Base-by-base conservation (phyloP, 345 rosid genomes). In the Diplotaxis tenuifolia region DNA sequence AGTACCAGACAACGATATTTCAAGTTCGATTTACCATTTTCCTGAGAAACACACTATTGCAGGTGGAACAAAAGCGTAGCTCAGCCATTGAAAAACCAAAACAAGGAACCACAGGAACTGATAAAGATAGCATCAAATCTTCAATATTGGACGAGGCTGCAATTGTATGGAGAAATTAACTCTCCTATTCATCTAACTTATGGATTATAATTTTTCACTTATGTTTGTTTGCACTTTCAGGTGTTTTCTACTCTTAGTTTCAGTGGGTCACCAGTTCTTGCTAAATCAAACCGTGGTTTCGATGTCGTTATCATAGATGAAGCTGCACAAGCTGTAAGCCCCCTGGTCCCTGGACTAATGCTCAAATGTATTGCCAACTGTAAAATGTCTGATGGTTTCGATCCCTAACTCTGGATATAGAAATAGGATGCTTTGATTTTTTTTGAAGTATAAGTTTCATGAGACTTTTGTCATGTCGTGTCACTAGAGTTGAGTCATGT, bases 281-380 rank as follows among this genome's bases (percentile, higher is more conserved):
- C 88, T 62, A 92, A 87, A 81, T 67, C 80, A 65, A 88, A 47
- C 62, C 88, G 84, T 62, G 84, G 88, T 80, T 95, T 92, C 61
- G 99, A 95, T 90, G 90, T 95, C 27, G 99, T 92, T 70, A 92
- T 95, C 62, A 87, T 95, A 28, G 99, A 95, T 76, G 99, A 95
- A 85, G 99, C 99, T 72, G 99, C 99, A 71, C 97, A 92, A 84
- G 99, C 99, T 78, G 99, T 92, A 82, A 86, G 96, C 71, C 70
- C 62, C 60, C 60, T 47, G 19, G 29, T n/a, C n/a, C 25, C 25
- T 23, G 3, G 3, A 77, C 57, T 47, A 22, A 47, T 56, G 25
- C 59, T 68, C 7, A 9, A 75, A 50, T 61, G 62, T 53, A 27
- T 56, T 34, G 47, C 27, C 15, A 23, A 64, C 29, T 63, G 4